Conservation (phyloP, 2,329 filamentous ascomycete species). For the Cladosporium sp. region DNA sequence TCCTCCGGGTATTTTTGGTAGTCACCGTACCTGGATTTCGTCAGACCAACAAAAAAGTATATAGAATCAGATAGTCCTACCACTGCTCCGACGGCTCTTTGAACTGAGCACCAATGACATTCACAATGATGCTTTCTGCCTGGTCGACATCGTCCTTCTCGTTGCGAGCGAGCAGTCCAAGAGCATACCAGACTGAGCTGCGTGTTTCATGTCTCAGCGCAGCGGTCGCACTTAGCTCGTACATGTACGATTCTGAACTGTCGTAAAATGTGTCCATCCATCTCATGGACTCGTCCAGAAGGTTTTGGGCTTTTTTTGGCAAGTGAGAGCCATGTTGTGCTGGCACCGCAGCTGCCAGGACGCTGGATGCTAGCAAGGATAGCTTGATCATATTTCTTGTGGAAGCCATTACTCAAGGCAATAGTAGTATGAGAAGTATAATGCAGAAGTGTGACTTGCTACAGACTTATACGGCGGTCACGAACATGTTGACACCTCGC, state of each 20-base stretch:
- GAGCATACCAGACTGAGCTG: slow-evolving; percentile 60
- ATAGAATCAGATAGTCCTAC: slow-evolving; percentile 37
- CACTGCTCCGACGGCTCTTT: slow-evolving; percentile 56
- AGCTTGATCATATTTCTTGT: neutral
- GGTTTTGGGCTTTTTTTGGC: neutral
- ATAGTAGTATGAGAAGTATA: neutral
- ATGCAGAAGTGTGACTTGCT: neutral
- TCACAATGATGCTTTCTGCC: slow-evolving; percentile 56
- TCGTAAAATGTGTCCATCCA: slow-evolving; percentile 57
- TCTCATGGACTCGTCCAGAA: slow-evolving; percentile 13
- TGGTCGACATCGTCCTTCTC: slow-evolving; percentile 50
- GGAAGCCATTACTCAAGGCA: neutral
- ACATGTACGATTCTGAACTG: slow-evolving; percentile 53
- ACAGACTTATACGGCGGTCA: neutral
- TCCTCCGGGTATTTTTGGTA: slow-evolving; percentile 60
- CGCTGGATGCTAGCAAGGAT: neutral
- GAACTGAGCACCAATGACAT: slow-evolving; percentile 55
- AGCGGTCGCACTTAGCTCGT: slow-evolving; percentile 47
- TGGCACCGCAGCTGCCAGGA: neutral
- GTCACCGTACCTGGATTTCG: slow-evolving; percentile 44
- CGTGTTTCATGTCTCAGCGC: slow-evolving; percentile 59
- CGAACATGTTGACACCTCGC: neutral
- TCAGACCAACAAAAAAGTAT: slow-evolving; percentile 21
- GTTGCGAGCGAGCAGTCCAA: slow-evolving; percentile 59
- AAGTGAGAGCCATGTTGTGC: slow-evolving; percentile 10